Evolutionary conservation across 1,284 basidiomycete species (phyloP).

Genomic region (Ustilago tritici): DNA sequence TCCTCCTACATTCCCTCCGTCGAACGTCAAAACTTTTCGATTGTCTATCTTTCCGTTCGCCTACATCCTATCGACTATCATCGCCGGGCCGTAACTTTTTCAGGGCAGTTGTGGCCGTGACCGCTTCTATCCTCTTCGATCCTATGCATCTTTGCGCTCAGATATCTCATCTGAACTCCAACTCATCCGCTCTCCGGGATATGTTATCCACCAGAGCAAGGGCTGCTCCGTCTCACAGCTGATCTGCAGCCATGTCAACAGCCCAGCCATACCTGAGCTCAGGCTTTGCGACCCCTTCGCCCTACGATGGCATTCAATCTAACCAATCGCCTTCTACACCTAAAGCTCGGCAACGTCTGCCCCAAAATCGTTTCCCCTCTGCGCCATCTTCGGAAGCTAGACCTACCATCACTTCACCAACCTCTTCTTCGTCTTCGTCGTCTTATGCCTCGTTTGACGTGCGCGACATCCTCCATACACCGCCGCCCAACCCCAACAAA

Average conservation of each 20-base stretch:
- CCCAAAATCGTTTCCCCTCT: constrained; percentile 19
- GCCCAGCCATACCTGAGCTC: neutral
- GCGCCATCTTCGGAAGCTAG: neutral
- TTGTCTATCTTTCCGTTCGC: neutral
- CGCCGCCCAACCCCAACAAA: constrained; percentile 9
- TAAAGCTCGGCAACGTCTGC: neutral
- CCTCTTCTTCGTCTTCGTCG: constrained; percentile 28
- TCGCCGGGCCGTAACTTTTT: neutral
- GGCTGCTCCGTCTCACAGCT: neutral
- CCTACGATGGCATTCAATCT: constrained; percentile 17
- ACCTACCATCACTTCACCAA: constrained; percentile 19
- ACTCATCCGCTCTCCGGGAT: neutral
- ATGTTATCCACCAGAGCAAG: neutral
- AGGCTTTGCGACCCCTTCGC: neutral
- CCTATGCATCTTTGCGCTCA: neutral
- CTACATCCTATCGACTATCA: neutral
- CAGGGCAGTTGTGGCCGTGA: neutral
- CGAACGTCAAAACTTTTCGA: neutral
- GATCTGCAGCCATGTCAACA: constrained; percentile 16
- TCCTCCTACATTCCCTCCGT: neutral
- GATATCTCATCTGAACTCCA: neutral
- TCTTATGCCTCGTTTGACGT: constrained; percentile 13
- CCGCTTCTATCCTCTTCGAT: neutral
- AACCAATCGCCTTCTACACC: constrained; percentile 11
- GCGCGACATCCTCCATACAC: constrained; percentile 10